A percentile compares a stretch with the other conserved stretches of the same genome.
Evolutionary conservation across 306 rosid species (phyloP).

Genomic region (Lagenaria siceraria): DNA sequence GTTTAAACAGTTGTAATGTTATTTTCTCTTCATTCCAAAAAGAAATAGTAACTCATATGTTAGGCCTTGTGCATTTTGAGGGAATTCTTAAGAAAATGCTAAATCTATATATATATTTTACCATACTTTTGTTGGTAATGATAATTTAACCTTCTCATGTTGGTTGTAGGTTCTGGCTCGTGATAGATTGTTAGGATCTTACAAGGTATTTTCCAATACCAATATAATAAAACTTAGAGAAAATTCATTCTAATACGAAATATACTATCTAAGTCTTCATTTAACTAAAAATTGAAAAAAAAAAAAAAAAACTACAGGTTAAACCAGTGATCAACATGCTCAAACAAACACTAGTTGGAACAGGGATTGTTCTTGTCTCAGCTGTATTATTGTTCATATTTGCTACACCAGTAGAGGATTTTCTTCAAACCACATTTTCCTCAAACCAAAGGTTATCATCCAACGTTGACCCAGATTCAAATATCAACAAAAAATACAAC

Average conservation of each 20-base stretch:
- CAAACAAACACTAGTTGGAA: constrained; percentile 89
- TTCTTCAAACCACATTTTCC: constrained; percentile 36
- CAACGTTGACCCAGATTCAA: constrained; percentile 25
- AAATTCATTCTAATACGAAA: not conserved
- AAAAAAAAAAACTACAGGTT: constrained; percentile 32
- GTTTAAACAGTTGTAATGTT: not conserved
- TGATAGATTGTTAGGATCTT: constrained; percentile 87
- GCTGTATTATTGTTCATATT: constrained; percentile 67
- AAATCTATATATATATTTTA: not conserved
- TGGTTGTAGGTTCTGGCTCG: constrained; percentile 74
- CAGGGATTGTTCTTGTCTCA: constrained; percentile 80
- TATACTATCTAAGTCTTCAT: not conserved
- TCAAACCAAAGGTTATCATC: constrained; percentile 29
- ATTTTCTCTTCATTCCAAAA: not conserved
- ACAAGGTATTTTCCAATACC: constrained; percentile 48
- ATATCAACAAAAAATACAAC: constrained; percentile 42
- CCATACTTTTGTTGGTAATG: not conserved
- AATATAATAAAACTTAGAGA: not conserved
- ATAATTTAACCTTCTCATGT: not conserved
- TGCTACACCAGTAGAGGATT: constrained; percentile 74
- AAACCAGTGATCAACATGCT: constrained; percentile 83
- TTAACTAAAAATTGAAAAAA: not conserved
- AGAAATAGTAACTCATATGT: too few relatives aligned
- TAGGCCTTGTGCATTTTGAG: not conserved
- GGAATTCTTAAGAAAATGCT: not conserved